phyloP scores from a whole-genome alignment of 495 filamentous ascomycete genomes.

The Penicillium ochrochloron region DNA sequence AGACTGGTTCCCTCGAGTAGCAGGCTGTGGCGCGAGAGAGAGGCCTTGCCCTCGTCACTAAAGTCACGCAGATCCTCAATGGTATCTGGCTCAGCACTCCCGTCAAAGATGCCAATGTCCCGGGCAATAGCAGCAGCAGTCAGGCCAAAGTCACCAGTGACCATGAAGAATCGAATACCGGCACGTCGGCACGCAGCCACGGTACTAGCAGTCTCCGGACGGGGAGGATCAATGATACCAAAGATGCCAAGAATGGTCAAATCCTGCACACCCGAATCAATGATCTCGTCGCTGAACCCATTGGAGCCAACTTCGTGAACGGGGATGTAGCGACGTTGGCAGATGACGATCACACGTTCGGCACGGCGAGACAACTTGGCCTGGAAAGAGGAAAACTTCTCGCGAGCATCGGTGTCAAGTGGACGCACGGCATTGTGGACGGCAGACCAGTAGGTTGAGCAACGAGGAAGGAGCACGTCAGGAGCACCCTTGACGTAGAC shows the following conservation, averaged over 20 bases:
- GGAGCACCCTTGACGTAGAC: conserved; percentile 57
- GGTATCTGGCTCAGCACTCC: conserved; percentile 39
- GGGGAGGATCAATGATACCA: conserved; percentile 66
- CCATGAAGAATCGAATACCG: conserved; percentile 65
- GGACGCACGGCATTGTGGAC: conserved; percentile 36
- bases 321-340: conserved; percentile 39
- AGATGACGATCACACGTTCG: conserved; percentile 57
- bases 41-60: conserved; percentile 13
- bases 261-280: conserved; percentile 40
- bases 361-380: conserved; percentile 49
- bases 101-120: conserved; percentile 68
- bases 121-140: conserved; percentile 71
- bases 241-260: conserved; percentile 55
- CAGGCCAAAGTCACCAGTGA: conserved; percentile 73
- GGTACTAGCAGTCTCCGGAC: conserved; percentile 59
- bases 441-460: conserved; percentile 49
- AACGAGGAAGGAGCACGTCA: conserved; percentile 52
- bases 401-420: conserved; percentile 39
- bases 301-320: conserved; percentile 34
- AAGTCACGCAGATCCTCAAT: conserved; percentile 32
- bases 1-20: conserved; percentile 59
- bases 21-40: conserved; percentile 35
- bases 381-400: conserved; percentile 43
- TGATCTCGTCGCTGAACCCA: conserved; percentile 51
- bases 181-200: conserved; percentile 57